phyloP scores from a whole-genome alignment of 495 filamentous ascomycete species.

The Xylaria intraflava region DNA sequence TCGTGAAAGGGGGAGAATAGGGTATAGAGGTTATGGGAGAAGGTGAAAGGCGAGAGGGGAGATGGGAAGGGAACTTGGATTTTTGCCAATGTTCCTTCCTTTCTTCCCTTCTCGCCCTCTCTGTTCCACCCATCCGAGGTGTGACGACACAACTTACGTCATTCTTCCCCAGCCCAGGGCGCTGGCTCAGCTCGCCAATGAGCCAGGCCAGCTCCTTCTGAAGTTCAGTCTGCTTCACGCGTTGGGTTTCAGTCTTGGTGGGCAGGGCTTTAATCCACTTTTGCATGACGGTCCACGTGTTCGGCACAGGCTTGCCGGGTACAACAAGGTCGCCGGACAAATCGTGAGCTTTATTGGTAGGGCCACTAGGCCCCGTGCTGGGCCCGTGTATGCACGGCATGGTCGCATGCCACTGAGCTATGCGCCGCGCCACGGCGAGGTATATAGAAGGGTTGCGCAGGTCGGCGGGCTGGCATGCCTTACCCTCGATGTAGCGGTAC shows the following conservation, averaged over 20 bases:
- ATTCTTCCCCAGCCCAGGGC: slow-evolving; percentile 62
- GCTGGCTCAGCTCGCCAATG: slow-evolving; percentile 62
- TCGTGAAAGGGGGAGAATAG: background rate
- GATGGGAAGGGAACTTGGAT: background rate
- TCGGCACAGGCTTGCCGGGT: slow-evolving; percentile 60
- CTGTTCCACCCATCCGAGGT: no score
- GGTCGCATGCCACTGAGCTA: slow-evolving; percentile 90
- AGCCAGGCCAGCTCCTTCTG: slow-evolving; percentile 68
- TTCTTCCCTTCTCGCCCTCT: no score
- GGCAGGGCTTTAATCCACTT: slow-evolving; percentile 92
- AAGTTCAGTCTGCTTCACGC: slow-evolving; percentile 55
- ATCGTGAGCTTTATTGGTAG: slow-evolving; percentile 24
- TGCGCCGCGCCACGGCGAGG: slow-evolving; percentile 70
- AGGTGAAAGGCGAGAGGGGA: no score
- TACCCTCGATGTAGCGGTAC: slow-evolving; percentile 82
- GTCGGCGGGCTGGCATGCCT: slow-evolving; percentile 71
- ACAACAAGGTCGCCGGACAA: slow-evolving; percentile 49
- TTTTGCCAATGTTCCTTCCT: background rate
- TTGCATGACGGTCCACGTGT: slow-evolving; percentile 89
- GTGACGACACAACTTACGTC: slow-evolving; percentile 53
- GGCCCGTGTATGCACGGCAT: slow-evolving; percentile 54
- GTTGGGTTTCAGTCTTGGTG: slow-evolving; percentile 58
- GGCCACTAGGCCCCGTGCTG: slow-evolving; percentile 16
- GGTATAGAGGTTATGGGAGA: no score
- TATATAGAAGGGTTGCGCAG: slow-evolving; percentile 64